These are phyloP conservation scores for Cardamine resedifolia DNA, from an alignment of 345 rosid species.

Conservation along the genomic window DNA sequence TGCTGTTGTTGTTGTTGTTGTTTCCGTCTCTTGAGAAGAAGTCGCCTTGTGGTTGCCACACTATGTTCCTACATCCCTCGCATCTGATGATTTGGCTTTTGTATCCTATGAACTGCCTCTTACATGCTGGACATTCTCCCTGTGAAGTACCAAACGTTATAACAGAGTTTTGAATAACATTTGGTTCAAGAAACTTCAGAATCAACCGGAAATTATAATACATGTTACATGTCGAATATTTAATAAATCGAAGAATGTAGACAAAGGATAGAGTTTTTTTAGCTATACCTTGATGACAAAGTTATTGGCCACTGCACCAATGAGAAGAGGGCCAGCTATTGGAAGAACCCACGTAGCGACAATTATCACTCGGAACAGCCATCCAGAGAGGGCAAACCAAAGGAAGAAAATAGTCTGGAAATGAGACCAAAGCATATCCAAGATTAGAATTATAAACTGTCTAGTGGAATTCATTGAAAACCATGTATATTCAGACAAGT, in stretches of 20 bases:
- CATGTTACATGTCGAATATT: not conserved
- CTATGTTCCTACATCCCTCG: conserved; percentile 77
- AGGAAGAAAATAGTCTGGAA: conserved; percentile 76
- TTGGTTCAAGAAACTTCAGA: not conserved
- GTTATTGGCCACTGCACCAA: conserved; percentile 88
- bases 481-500: not conserved
- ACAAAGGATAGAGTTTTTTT: not conserved
- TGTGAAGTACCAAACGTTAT: conserved; percentile 27
- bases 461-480: not conserved
- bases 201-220: not conserved
- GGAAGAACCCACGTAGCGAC: conserved; percentile 82
- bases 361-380: conserved; percentile 82
- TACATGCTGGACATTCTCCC: conserved; percentile 97
- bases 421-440: conserved; percentile 4
- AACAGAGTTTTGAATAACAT: not conserved
- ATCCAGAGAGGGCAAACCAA: conserved; percentile 95
- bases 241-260: not conserved
- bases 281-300: conserved; percentile 74
- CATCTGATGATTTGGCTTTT: conserved; percentile 79
- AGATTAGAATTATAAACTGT: not conserved
- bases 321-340: conserved; percentile 91
- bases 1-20: conserved; percentile 43
- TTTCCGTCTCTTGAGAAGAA: conserved; percentile 56
- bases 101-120: conserved; percentile 80
- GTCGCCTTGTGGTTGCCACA: conserved; percentile 88